Percentiles rank a stretch among this genome's conserved stretches.
Evolutionary conservation across 2,329 filamentous ascomycete species (phyloP).

Genomic region (Diaporthe sp.): DNA sequence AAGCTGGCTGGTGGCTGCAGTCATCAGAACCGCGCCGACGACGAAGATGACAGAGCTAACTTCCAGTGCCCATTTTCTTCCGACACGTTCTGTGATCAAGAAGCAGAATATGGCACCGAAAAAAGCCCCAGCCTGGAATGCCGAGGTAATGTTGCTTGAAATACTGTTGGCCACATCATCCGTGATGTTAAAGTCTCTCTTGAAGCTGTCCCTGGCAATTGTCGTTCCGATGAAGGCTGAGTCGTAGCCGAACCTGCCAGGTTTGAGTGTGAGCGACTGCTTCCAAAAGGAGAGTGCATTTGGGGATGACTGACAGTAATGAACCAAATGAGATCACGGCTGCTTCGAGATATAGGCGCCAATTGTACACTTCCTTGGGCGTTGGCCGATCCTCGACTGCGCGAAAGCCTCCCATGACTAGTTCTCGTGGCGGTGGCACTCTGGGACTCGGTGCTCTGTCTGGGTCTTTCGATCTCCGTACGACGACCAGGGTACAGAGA

Average conservation of each 20-base stretch:
- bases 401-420: conserved; percentile 31
- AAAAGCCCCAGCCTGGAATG: conserved; percentile 65
- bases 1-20: conserved; percentile 55
- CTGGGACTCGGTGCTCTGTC: neutral
- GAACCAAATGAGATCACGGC: conserved; percentile 64
- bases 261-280: conserved; percentile 33
- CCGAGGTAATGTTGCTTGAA: conserved; percentile 62
- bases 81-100: conserved; percentile 61
- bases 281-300: neutral
- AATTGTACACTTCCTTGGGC: conserved; percentile 68
- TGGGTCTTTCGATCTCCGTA: neutral
- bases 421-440: neutral
- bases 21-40: conserved; percentile 59
- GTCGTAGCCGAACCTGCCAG: conserved; percentile 61
- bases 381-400: conserved; percentile 67
- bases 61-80: conserved; percentile 64
- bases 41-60: conserved; percentile 60
- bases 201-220: conserved; percentile 63
- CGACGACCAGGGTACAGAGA: conserved; percentile 14
- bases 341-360: conserved; percentile 61
- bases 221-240: conserved; percentile 68
- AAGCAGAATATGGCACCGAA: conserved; percentile 66
- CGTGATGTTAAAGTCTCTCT: conserved; percentile 57
- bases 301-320: conserved; percentile 50
- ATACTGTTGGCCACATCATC: conserved; percentile 53